Percentiles rank a stretch among this genome's conserved stretches.
phyloP scores from a whole-genome alignment of 805 yeast genomes.

The Wickerhamiella qilinensis region DNA sequence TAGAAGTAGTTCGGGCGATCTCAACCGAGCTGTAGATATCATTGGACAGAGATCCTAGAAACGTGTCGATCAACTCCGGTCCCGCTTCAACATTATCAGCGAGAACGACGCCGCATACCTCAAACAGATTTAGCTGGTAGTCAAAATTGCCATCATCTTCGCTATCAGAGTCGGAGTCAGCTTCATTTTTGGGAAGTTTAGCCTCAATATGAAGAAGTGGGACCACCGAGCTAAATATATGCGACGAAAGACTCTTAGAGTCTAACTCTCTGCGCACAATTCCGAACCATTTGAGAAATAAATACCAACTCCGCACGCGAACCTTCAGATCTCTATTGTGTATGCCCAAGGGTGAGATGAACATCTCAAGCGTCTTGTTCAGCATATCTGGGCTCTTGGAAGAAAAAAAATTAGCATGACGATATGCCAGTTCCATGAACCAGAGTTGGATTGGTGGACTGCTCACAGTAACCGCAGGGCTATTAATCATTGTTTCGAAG shows the following conservation, averaged over 20 bases:
- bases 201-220: constrained; percentile 48
- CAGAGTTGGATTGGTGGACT: constrained; percentile 62
- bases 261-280: constrained; percentile 52
- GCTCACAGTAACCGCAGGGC: constrained; percentile 8
- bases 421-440: constrained; percentile 72
- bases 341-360: constrained; percentile 67
- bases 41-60: constrained; percentile 60
- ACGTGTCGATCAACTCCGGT: constrained; percentile 38
- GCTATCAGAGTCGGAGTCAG: constrained; percentile 35
- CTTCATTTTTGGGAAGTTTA: constrained; percentile 26
- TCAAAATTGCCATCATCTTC: constrained; percentile 44
- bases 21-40: constrained; percentile 39
- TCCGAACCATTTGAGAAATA: constrained; percentile 69
- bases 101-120: constrained; percentile 67
- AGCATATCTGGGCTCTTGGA: constrained; percentile 30
- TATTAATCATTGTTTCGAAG: constrained; percentile 21
- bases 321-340: constrained; percentile 62
- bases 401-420: constrained; percentile 51
- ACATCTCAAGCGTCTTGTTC: constrained; percentile 46
- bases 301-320: constrained; percentile 75
- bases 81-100: constrained; percentile 32
- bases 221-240: constrained; percentile 44
- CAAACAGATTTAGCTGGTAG: constrained; percentile 69
- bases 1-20: constrained; percentile 20
- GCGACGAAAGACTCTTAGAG: constrained; percentile 28